Evolutionary conservation across 805 yeast species (phyloP), one percentile per base, ranked within the genome.

Genomic region (Schizosaccharomyces japonicus): DNA sequence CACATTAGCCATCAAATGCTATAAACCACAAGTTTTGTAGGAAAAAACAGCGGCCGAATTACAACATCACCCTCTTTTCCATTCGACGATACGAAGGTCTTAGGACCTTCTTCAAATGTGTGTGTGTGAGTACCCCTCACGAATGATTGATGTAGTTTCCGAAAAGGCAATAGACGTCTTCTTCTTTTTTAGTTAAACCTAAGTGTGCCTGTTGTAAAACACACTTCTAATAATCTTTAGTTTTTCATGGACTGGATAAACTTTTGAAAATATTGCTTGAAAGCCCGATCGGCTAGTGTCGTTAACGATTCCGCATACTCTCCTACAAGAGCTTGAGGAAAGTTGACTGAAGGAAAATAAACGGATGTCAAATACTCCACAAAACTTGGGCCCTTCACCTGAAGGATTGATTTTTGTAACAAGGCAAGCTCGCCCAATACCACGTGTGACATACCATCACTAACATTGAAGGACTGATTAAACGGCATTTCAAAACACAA

Each of bases 401-500:
- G 65, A 52, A 66, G 77, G 51, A 80, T 66, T 1, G 78, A 68
- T 53, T 74, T 78, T 58, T 85, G 71, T 21, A 83, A 63, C 40
- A 73, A 65, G 1, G 90, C 73, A 11, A 81, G 66, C 56, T 87
- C 98, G 53, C 75, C 72, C 1, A 83, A 76, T 33, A 80, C 68
- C 50, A 76, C 68, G 56, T 87, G 70, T 53, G 71, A 73, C 58
- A 81, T 85, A 3, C 93, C 93, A 59, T 84, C 94, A 52, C 74
- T 73, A 45, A 76, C 64, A 56, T 78, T 73, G 55, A 78, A 76
- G 32, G 70, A 70, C 31, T 76, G 71, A 54, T 78, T 76, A 58
- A 81, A 76, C n/a, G 93, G 82, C 45, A 83, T 65, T 59, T 82
- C 85, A 64, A 83, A 80, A 31, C 77, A 68, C 48, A 81, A 63